Evolutionary conservation across 139 green algal genomes (phyloP).

Genomic region (Haematococcus lacustris): DNA sequence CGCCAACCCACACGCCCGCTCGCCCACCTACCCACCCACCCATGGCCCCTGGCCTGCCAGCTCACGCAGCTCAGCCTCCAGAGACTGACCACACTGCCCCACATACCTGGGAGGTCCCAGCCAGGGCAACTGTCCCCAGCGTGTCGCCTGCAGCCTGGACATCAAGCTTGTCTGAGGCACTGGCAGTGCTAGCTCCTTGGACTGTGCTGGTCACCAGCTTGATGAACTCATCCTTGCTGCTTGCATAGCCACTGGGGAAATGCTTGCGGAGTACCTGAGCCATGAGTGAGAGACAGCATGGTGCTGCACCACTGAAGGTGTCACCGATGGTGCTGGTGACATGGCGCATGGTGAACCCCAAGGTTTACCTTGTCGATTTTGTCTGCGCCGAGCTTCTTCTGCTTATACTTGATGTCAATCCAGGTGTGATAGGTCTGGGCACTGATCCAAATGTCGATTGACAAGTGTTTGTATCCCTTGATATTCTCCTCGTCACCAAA

Average conservation of each 20-base stretch:
- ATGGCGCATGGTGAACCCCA: background rate
- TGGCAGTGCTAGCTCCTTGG: no score
- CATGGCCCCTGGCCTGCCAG: no score
- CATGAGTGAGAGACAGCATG: background rate
- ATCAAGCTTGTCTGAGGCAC: no score
- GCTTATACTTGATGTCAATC: slow-evolving; percentile 39
- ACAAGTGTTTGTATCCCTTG: slow-evolving; percentile 30
- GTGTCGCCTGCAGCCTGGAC: no score
- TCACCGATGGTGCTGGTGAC: background rate
- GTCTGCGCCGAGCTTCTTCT: slow-evolving; percentile 32
- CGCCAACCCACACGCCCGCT: no score
- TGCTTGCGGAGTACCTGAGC: slow-evolving; percentile 2
- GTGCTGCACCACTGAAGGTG: background rate
- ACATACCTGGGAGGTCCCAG: no score
- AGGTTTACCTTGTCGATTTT: slow-evolving; percentile 25
- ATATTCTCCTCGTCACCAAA: slow-evolving; percentile 26
- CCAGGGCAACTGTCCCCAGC: slow-evolving; percentile 10
- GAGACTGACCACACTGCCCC: no score
- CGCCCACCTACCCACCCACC: no score
- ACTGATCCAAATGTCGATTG: slow-evolving; percentile 41
- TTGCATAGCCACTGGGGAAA: slow-evolving; percentile 10
- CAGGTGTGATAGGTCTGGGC: slow-evolving; percentile 29
- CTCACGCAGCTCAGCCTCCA: no score
- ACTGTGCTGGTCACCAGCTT: background rate
- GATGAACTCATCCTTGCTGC: slow-evolving; percentile 25